Evolutionary conservation across 1,284 basidiomycete species (phyloP).

Genomic region (Sporisorium reilianum): DNA sequence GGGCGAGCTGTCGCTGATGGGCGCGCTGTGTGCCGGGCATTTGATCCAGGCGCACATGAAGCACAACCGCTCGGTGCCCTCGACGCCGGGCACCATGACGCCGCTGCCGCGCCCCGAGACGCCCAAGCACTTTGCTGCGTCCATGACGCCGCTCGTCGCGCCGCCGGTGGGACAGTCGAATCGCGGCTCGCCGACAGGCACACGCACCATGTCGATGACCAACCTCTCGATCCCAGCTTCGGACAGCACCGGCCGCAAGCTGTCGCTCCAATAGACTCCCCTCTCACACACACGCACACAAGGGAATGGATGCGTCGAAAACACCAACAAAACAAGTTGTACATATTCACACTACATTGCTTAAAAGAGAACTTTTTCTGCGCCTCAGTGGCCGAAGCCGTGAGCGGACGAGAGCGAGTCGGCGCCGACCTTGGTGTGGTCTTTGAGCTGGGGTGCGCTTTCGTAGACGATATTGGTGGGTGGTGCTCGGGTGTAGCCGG

Average conservation of each 20-base stretch:
- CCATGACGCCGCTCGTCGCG: slow-evolving; percentile 63
- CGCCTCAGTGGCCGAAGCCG: slow-evolving; percentile 42
- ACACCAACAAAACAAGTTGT: neutral
- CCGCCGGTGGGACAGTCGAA: slow-evolving; percentile 48
- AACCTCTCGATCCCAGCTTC: slow-evolving; percentile 40
- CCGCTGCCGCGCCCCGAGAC: slow-evolving; percentile 59
- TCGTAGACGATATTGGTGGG: slow-evolving; percentile 66
- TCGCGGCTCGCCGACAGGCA: slow-evolving; percentile 40
- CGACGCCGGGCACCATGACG: slow-evolving; percentile 64
- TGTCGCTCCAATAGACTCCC: slow-evolving; percentile 5
- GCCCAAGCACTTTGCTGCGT: slow-evolving; percentile 59
- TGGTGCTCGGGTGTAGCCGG: slow-evolving; percentile 29
- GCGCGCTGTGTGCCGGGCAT: slow-evolving; percentile 66
- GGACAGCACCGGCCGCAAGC: slow-evolving; percentile 34
- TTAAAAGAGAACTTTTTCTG: neutral
- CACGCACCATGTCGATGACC: slow-evolving; percentile 39
- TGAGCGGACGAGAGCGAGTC: slow-evolving; percentile 37
- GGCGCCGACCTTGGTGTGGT: slow-evolving; percentile 53
- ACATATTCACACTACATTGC: too few species aligned
- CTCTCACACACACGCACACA: neutral
- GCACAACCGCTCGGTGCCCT: slow-evolving; percentile 67
- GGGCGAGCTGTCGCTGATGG: slow-evolving; percentile 67
- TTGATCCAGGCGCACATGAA: slow-evolving; percentile 69
- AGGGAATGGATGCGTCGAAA: slow-evolving; percentile 4
- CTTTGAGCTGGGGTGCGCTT: slow-evolving; percentile 62